A percentile compares a stretch with the other conserved stretches of the same genome.
These are phyloP conservation scores for Colletotrichum chlorophyti DNA, from an alignment of 2,329 filamentous ascomycete species.

Conservation along the genomic window DNA sequence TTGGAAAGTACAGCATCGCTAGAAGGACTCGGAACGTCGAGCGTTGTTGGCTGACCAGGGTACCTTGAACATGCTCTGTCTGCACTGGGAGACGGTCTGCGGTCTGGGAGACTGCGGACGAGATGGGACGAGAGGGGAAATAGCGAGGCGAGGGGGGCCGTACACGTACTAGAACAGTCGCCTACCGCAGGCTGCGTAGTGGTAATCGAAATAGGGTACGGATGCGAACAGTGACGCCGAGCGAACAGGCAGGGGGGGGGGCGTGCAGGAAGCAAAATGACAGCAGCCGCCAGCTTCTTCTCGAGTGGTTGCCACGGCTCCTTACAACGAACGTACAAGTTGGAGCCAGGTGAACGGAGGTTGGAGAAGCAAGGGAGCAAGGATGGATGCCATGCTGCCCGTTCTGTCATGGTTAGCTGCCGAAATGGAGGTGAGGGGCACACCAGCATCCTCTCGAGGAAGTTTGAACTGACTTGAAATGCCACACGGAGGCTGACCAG, in stretches of 20 bases:
- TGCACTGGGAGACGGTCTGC: too few species aligned
- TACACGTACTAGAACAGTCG: too few species aligned
- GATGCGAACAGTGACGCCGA: too few species aligned
- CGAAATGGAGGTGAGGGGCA: conserved; percentile 20
- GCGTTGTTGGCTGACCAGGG: too few species aligned
- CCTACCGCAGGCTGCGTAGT: too few species aligned
- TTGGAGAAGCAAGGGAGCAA: conserved; percentile 24
- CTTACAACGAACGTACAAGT: too few species aligned
- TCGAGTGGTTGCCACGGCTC: too few species aligned
- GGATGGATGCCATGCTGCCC: conserved; percentile 9
- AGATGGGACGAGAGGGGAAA: conserved; percentile 22
- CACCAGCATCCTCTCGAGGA: too few species aligned
- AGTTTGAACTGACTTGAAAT: neutral
- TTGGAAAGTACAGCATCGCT: neutral
- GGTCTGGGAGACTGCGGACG: conserved; percentile 8
- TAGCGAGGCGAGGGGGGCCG: too few species aligned
- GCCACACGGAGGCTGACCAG: neutral
- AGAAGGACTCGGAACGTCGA: neutral
- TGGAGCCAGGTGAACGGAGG: too few species aligned
- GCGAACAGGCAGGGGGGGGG: conserved; percentile 11
- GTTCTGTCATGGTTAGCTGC: conserved; percentile 18
- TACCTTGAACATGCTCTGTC: too few species aligned
- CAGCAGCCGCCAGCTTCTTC: conserved; percentile 17
- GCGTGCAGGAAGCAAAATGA: conserved; percentile 12
- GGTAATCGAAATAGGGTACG: too few species aligned